phyloP scores from a whole-genome alignment of 495 filamentous ascomycete species.

The Hypoxylon fuscum region DNA sequence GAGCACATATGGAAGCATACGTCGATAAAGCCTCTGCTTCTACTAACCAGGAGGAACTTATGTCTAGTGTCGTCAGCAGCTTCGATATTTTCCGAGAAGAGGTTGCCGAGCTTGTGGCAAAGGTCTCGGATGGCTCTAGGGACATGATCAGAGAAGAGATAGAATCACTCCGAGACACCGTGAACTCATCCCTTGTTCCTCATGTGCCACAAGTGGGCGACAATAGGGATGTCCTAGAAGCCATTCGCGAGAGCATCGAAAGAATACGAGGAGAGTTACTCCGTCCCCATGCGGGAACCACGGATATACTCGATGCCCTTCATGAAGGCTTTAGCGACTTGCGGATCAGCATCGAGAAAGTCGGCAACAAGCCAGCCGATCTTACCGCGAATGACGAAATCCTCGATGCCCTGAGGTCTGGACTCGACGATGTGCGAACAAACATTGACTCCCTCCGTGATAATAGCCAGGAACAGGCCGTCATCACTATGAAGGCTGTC shows the following conservation, averaged over 20 bases:
- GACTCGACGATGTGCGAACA: constrained; percentile 72
- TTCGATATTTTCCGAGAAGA: constrained; percentile 79
- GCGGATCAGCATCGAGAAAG: constrained; percentile 76
- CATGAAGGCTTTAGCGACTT: constrained; percentile 82
- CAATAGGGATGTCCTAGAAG: constrained; percentile 70
- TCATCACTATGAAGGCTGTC: constrained; percentile 57
- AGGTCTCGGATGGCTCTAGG: constrained; percentile 57
- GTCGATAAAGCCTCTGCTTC: constrained; percentile 73
- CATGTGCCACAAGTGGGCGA: constrained; percentile 57
- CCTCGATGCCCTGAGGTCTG: constrained; percentile 82
- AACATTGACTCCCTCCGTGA: constrained; percentile 82
- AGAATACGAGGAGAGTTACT: constrained; percentile 72
- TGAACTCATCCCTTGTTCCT: constrained; percentile 73
- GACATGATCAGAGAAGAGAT: constrained; percentile 81
- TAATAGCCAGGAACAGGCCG: constrained; percentile 60
- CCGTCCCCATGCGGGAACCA: constrained; percentile 64
- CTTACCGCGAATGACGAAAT: constrained; percentile 86
- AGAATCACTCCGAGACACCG: constrained; percentile 76
- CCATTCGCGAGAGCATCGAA: constrained; percentile 74
- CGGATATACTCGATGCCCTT: constrained; percentile 81
- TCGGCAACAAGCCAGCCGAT: constrained; percentile 79
- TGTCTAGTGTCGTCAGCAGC: constrained; percentile 74
- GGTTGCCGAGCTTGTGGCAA: constrained; percentile 62
- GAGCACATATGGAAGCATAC: constrained; percentile 77
- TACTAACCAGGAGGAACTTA: constrained; percentile 77